phyloP scores from a whole-genome alignment of 1,284 basidiomycete genomes.

The Cutaneotrichosporon daszewskae region DNA sequence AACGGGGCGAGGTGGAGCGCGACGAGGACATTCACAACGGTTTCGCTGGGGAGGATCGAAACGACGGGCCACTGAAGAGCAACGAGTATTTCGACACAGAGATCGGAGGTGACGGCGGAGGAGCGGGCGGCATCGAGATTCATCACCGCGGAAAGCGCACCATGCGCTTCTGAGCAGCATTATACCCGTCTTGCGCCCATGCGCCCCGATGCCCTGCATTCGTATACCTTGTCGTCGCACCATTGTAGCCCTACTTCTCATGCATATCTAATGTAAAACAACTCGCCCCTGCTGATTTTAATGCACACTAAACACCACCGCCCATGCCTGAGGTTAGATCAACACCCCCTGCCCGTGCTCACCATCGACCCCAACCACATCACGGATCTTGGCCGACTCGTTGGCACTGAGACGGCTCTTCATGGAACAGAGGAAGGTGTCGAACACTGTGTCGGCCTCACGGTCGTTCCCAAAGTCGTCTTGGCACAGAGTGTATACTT shows the following conservation, averaged over 20 bases:
- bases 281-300: neutral
- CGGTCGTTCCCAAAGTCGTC: conserved; percentile 63
- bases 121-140: conserved; percentile 2
- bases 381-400: conserved; percentile 48
- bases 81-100: conserved; percentile 21
- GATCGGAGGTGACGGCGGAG: conserved; percentile 11
- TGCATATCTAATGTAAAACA: conserved; percentile 1
- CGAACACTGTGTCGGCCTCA: conserved; percentile 51
- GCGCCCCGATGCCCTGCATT: conserved; percentile 4
- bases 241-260: neutral
- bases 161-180: conserved; percentile 12
- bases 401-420: conserved; percentile 43
- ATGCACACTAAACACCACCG: conserved; percentile 5
- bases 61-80: conserved; percentile 14
- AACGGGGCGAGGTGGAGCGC: conserved; percentile 63
- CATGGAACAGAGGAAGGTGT: conserved; percentile 43
- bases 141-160: conserved; percentile 15
- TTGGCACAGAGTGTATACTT: conserved; percentile 61
- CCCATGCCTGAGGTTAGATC: conserved; percentile 18
- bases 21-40: conserved; percentile 55
- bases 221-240: conserved; percentile 2
- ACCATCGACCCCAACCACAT: conserved; percentile 41
- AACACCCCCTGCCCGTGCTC: conserved; percentile 7
- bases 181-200: neutral
- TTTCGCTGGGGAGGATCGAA: conserved; percentile 10